Conservation (phyloP, 2,329 filamentous ascomycete genomes). For the Conoideocrella luteorostrata region DNA sequence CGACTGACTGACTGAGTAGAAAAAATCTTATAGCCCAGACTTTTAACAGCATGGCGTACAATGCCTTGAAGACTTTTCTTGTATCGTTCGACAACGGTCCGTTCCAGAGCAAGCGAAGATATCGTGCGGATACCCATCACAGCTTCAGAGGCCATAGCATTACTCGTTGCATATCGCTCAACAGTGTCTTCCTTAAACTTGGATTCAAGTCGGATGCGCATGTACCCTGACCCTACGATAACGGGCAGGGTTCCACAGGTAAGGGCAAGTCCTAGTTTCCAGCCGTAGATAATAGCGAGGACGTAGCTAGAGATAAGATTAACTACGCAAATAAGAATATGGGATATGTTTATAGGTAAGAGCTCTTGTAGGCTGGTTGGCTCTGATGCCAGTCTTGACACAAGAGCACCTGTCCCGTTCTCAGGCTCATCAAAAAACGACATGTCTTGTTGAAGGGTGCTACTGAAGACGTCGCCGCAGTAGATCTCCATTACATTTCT, state of each 20-base stretch:
- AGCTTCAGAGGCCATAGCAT: conserved; percentile 42
- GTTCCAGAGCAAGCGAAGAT: conserved; percentile 40
- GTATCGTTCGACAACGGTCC: conserved; percentile 32
- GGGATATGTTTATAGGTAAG: conserved; percentile 39
- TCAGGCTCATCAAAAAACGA: conserved; percentile 34
- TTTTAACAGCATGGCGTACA: conserved; percentile 21
- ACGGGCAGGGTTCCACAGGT: conserved; percentile 39
- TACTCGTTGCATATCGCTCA: conserved; percentile 38
- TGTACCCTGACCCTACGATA: conserved; percentile 37
- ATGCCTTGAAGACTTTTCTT: conserved; percentile 23
- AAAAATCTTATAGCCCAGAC: conserved; percentile 32
- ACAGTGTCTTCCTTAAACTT: conserved; percentile 39
- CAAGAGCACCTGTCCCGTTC: conserved; percentile 33
- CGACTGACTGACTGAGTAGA: conserved; percentile 34
- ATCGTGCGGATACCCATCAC: conserved; percentile 43
- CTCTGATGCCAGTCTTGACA: conserved; percentile 29
- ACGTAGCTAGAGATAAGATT: conserved; percentile 39
- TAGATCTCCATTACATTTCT: conserved; percentile 26
- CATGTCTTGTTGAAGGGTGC: conserved; percentile 50
- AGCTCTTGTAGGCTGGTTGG: conserved; percentile 44
- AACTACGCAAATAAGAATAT: conserved; percentile 40
- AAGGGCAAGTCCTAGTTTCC: conserved; percentile 44
- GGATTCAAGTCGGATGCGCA: conserved; percentile 42
- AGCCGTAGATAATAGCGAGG: conserved; percentile 39
- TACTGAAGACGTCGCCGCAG: conserved; percentile 38